A percentile compares a stretch with the other conserved stretches of the same genome.
Conservation (phyloP, 805 yeast genomes). For the Lachancea kluyveri region DNA sequence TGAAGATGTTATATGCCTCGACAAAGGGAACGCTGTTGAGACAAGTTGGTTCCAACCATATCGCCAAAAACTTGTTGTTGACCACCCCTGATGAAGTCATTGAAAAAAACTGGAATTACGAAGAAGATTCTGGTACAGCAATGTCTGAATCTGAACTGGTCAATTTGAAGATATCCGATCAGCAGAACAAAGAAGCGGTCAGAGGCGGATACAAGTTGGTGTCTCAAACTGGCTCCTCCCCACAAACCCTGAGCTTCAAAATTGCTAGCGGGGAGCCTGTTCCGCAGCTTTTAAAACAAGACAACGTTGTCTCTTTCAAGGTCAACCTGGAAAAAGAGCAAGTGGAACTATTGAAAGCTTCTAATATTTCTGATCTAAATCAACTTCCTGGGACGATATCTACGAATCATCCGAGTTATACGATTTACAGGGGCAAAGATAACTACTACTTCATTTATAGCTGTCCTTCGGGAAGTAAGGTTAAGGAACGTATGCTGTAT, state of each 20-base stretch:
- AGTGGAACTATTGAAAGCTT: conserved; percentile 33
- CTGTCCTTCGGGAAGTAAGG: conserved; percentile 87
- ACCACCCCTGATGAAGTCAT: conserved; percentile 31
- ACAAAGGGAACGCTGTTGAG: conserved; percentile 71
- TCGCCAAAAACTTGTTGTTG: conserved; percentile 30
- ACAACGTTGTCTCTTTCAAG: conserved; percentile 41
- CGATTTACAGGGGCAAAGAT: conserved; percentile 41
- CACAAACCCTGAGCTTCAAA: conserved; percentile 21
- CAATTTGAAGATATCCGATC: conserved; percentile 21
- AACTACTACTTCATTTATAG: conserved; percentile 63
- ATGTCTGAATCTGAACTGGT: conserved; percentile 26
- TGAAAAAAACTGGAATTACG: conserved; percentile 10
- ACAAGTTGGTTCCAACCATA: conserved; percentile 55
- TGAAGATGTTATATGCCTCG: conserved; percentile 92
- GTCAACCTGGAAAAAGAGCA: conserved; percentile 47
- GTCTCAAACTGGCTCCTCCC: conserved; percentile 25
- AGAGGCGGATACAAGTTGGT: conserved; percentile 21
- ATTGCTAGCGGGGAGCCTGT: conserved; percentile 16
- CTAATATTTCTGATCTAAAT: conserved; percentile 18
- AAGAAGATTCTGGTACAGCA: conserved; percentile 8
- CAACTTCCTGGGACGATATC: conserved; percentile 33
- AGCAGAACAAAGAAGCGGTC: conserved; percentile 21
- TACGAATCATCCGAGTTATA: conserved; percentile 49
- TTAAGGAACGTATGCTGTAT: conserved; percentile 86
- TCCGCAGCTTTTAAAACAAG: conserved; percentile 30